These are phyloP conservation scores for Lagenaria siceraria DNA, from an alignment of 306 rosid genomes.

Conservation along the genomic window DNA sequence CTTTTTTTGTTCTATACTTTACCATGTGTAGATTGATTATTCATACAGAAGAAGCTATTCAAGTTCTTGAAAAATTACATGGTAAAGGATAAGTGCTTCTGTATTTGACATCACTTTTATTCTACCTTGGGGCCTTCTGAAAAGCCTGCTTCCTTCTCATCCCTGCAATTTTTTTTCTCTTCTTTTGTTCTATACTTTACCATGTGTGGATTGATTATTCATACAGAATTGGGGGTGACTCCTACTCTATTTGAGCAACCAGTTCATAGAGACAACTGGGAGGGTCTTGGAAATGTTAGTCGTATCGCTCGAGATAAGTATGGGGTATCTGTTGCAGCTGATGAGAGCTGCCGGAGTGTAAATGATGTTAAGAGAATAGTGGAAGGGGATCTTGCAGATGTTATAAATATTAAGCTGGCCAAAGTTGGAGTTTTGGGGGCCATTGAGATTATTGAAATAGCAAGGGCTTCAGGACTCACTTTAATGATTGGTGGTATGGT, in stretches of 20 bases:
- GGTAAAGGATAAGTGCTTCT: constrained; percentile 27
- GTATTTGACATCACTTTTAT: background rate
- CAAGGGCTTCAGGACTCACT: constrained; percentile 41
- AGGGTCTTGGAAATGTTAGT: constrained; percentile 75
- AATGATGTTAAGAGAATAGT: constrained; percentile 59
- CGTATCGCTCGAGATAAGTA: constrained; percentile 47
- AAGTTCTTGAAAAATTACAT: constrained; percentile 68
- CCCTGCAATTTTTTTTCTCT: background rate
- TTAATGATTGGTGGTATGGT: constrained; percentile 95
- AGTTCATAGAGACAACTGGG: constrained; percentile 95
- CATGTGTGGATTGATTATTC: constrained; percentile 2
- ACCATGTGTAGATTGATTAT: background rate
- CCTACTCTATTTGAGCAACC: constrained; percentile 90
- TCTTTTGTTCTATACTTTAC: background rate
- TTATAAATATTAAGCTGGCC: constrained; percentile 80
- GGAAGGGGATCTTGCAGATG: constrained; percentile 56
- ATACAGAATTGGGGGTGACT: constrained; percentile 66
- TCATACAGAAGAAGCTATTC: constrained; percentile 81
- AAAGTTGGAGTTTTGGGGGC: constrained; percentile 84
- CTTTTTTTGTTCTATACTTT: background rate
- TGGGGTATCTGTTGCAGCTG: constrained; percentile 86
- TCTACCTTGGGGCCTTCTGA: background rate
- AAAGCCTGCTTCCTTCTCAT: background rate
- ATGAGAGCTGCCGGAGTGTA: constrained; percentile 76
- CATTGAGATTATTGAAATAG: constrained; percentile 56